Base-by-base conservation (phyloP, 192 early-diverging fungal genomes). In the Geranomyces michiganensis region DNA sequence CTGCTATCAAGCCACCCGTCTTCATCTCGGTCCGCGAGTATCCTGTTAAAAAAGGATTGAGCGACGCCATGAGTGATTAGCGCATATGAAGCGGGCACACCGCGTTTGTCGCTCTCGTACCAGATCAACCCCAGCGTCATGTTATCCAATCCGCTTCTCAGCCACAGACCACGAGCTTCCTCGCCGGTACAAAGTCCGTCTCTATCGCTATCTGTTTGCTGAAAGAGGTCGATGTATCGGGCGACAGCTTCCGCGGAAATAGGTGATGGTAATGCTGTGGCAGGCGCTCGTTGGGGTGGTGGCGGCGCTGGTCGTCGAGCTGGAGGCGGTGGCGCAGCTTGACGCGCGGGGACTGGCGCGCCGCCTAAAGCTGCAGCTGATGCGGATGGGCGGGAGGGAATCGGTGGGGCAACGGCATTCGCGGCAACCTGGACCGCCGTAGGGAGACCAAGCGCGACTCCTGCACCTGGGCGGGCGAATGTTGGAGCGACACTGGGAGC, bases 71-170 rank as follows among this genome's bases (percentile, higher is more conserved):
- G 36, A 3, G 36, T 41, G 36, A 41, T n/a, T n/a, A n/a, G n/a
- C n/a, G n/a, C n/a, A n/a, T n/a, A n/a, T n/a, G n/a, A n/a, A n/a
- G n/a, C n/a, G n/a, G n/a, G n/a, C n/a, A n/a, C n/a, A n/a, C n/a
- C n/a, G 36, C 36, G 36, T 41, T 41, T 41, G 36, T 41, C 10
- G 36, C 36, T 41, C 21, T n/a, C 63, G 7, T 55, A 71, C 72
- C 72, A 73, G 13, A 73, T 67, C 17, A 73, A 15, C 6, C 72
- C 72, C 12, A 73, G 56, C 36, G 63, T 59, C 44, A 15, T 21
- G 22, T 53, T 47, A 41, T 67, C 65, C 32, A 73, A 51, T 13
- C 72, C 72, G 67, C 53, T 59, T 45, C 29, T 51, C 30, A 73
- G 30, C 72, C 72, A 73, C 46, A 73, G 21, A 6, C 9, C 10